A percentile compares a stretch with the other conserved stretches of the same genome.
Evolutionary conservation across 495 filamentous ascomycete genomes (phyloP).

Genomic region (Clavariopsis aquatica): DNA sequence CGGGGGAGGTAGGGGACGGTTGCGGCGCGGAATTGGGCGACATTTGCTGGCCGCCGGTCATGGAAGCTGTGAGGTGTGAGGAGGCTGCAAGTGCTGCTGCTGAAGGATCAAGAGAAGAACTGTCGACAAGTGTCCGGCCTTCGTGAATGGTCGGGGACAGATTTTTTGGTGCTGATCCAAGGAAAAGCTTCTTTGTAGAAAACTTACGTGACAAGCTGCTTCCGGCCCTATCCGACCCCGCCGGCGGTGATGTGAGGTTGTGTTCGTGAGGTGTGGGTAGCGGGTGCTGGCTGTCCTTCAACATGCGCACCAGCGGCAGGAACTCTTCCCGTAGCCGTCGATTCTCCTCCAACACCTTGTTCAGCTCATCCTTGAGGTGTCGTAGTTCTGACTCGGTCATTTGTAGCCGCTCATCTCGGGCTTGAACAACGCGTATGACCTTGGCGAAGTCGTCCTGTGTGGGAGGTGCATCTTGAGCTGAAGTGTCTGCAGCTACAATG

Average conservation of each 20-base stretch:
- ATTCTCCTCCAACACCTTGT: slow-evolving; percentile 69
- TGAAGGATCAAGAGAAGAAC: slow-evolving; percentile 58
- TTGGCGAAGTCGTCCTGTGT: slow-evolving; percentile 89
- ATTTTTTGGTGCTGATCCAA: slow-evolving; percentile 78
- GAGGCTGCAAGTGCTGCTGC: slow-evolving; percentile 70
- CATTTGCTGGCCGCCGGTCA: slow-evolving; percentile 63
- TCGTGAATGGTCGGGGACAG: slow-evolving; percentile 71
- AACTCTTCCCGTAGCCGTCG: slow-evolving; percentile 71
- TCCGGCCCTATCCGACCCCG: slow-evolving; percentile 43
- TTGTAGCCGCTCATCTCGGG: slow-evolving; percentile 83
- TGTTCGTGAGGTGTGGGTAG: slow-evolving; percentile 61
- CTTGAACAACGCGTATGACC: slow-evolving; percentile 78
- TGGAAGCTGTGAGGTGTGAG: slow-evolving; percentile 68
- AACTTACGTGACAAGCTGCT: slow-evolving; percentile 73
- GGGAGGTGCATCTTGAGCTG: slow-evolving; percentile 77
- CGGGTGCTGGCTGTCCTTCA: slow-evolving; percentile 87
- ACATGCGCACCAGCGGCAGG: slow-evolving; percentile 81
- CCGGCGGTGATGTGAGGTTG: slow-evolving; percentile 44
- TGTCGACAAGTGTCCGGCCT: slow-evolving; percentile 55
- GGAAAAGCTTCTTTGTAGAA: slow-evolving; percentile 87
- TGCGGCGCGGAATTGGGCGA: slow-evolving; percentile 68
- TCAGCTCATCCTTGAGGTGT: slow-evolving; percentile 56
- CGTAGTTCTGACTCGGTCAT: slow-evolving; percentile 78
- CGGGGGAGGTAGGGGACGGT: slow-evolving; percentile 82
- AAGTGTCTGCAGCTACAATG: slow-evolving; percentile 77